A percentile compares a stretch with the other conserved stretches of the same genome.
These are phyloP conservation scores for Yamagishiella unicocca DNA, from an alignment of 139 green algal genomes.

Conservation along the genomic window DNA sequence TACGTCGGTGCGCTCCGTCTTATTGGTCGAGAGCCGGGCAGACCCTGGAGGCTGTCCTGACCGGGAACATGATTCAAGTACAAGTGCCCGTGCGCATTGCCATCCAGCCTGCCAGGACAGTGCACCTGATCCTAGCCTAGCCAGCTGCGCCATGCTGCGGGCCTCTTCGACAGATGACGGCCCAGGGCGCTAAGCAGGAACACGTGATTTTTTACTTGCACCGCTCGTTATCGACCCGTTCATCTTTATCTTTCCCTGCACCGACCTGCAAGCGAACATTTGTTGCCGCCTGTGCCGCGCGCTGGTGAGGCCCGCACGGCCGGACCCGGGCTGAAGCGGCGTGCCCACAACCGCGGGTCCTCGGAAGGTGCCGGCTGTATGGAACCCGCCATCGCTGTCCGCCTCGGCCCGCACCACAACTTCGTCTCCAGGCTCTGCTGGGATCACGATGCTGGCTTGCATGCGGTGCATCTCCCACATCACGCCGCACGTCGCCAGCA, in stretches of 20 bases:
- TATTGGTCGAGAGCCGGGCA: no score
- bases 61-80: no score
- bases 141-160: no score
- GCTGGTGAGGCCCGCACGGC: neutral
- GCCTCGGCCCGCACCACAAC: neutral
- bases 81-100: no score
- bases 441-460: neutral
- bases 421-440: neutral
- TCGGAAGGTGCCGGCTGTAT: neutral
- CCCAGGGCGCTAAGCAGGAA: neutral
- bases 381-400: neutral
- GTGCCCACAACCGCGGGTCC: neutral
- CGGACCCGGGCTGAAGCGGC: neutral
- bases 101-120: no score
- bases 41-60: no score
- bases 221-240: neutral
- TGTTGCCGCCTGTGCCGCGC: neutral
- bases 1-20: no score
- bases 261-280: constrained; percentile 19
- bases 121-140: no score
- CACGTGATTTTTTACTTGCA: no score
- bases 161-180: neutral
- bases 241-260: neutral
- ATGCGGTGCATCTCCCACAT: constrained; percentile 27
- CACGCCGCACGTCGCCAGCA: neutral